Base-by-base conservation (phyloP, 805 yeast species). In the Teunomyces stri region DNA sequence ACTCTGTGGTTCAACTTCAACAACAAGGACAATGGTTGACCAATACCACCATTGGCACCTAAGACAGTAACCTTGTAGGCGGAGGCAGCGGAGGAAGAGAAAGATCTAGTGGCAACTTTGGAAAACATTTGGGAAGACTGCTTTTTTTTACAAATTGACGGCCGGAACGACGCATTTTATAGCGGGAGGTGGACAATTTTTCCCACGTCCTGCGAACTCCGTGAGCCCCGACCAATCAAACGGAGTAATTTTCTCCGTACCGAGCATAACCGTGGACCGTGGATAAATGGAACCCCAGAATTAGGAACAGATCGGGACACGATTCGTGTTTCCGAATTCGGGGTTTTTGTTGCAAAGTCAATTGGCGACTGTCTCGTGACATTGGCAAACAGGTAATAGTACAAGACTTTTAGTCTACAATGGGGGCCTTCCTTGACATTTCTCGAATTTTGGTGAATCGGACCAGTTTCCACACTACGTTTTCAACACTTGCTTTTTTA, bases 41-140 rank as follows among this genome's bases (percentile, higher is more conserved):
- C 98, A 70, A 91, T 92, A 72, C 98, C 98, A 75, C 98, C 85
- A 54, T 87, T 84, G 55, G 92, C 92, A 67, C 94, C 94, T 61
- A 85, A 74, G 50, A 86, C 89, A 62, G 89, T 75, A 45, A 85
- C 91, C 60, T 75, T 74, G 79, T 85, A 86, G 61, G 87, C 84
- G 55, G 79, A 66, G 37, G 84, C 62, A 45, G 85, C 78, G 43
- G 88, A 68, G 41, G 88, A 77, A 35, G 91, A 82, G 74, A 87
- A 87, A 43, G 80, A 68, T 75, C 87, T 80, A 60, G 72, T 68
- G 44, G 83, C 80, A 55, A 77, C 54, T 73, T 76, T 79, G 49
- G 81, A 65, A 46, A 84, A 73, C 88, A 84, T 84, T 45, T 31
- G 12, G 40, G 46, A 29, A 25, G 39, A 25, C 38, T 25, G 38